phyloP scores from a whole-genome alignment of 208 protist genomes.

The Trichomonas vaginalis region DNA sequence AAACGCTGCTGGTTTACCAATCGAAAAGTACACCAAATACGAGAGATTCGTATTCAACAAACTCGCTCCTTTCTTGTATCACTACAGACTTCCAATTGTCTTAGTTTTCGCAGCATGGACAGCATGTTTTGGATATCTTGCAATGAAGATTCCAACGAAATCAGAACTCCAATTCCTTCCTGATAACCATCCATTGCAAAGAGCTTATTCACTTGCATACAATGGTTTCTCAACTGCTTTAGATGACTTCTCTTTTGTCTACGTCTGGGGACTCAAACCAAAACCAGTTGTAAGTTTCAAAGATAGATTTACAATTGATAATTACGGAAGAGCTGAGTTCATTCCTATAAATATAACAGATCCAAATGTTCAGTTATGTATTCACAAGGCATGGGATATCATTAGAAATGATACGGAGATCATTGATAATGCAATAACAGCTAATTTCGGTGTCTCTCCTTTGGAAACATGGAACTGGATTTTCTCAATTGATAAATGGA shows the following conservation, averaged over 20 bases:
- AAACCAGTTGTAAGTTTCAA: background rate
- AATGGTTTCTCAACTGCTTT: background rate
- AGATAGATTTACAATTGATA: background rate
- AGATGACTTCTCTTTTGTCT: background rate
- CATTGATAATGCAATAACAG: background rate
- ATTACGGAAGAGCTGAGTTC: background rate
- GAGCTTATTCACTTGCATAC: background rate
- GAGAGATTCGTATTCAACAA: background rate
- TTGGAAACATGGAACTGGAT: background rate
- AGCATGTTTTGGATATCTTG: background rate
- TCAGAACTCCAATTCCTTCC: background rate
- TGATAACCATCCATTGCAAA: background rate
- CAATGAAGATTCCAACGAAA: background rate
- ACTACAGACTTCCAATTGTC: background rate
- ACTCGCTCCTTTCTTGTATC: background rate
- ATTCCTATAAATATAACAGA: background rate
- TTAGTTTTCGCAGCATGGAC: background rate
- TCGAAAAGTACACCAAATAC: background rate
- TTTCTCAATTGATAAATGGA: background rate
- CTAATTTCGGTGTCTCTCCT: background rate
- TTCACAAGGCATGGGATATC: background rate
- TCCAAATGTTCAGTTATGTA: background rate
- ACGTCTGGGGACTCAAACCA: background rate
- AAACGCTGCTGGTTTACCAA: background rate
- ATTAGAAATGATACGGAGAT: background rate